Evolutionary conservation across 2,329 filamentous ascomycete genomes (phyloP).

Genomic region (Fusarium setosum): DNA sequence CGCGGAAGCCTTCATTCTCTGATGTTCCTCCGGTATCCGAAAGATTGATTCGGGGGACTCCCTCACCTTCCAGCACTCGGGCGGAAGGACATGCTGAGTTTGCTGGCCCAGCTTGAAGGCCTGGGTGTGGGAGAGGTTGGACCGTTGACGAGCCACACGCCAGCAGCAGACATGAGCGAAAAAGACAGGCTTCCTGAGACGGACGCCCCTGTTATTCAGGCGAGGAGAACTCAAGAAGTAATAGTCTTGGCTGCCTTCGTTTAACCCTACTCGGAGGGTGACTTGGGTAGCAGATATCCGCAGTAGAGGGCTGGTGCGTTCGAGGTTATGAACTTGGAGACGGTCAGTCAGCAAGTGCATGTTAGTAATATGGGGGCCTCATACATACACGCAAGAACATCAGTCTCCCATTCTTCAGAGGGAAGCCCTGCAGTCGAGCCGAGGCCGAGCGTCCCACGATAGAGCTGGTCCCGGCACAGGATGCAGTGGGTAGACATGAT

Average conservation of each 20-base stretch:
- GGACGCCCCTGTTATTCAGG: background rate
- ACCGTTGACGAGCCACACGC: constrained; percentile 6
- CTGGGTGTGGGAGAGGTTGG: background rate
- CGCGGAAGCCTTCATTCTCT: background rate
- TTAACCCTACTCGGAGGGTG: background rate
- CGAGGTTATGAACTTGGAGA: background rate
- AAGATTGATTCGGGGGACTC: background rate
- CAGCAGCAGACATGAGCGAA: constrained; percentile 12
- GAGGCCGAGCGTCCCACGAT: background rate
- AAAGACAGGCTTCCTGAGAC: constrained; percentile 3
- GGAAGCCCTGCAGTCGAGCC: background rate
- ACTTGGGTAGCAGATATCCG: background rate
- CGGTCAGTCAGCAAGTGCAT: no score
- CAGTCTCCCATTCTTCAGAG: background rate
- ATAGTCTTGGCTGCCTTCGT: background rate
- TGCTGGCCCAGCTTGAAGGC: constrained; percentile 9
- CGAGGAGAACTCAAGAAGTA: background rate
- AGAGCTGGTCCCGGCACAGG: background rate
- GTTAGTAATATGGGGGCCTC: no score
- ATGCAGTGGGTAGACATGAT: background rate
- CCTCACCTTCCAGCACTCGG: background rate
- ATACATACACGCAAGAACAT: background rate
- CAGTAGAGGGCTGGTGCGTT: background rate
- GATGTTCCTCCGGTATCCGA: background rate
- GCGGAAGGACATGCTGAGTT: background rate